These are phyloP conservation scores for Dothidotthia symphoricarpi DNA, from an alignment of 2,329 filamentous ascomycete genomes.

Conservation along the genomic window DNA sequence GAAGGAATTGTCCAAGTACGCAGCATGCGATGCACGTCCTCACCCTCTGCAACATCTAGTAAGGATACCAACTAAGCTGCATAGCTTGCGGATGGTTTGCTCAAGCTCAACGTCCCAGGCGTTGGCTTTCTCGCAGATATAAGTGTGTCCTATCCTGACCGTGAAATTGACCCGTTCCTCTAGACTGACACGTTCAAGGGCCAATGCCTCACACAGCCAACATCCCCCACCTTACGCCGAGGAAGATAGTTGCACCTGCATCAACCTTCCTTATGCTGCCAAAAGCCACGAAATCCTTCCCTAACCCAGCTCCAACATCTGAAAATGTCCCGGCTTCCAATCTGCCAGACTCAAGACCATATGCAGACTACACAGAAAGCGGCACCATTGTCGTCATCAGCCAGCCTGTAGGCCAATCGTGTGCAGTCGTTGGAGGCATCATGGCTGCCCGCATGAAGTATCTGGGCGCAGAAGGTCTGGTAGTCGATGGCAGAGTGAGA, in stretches of 20 bases:
- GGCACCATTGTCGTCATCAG: slow-evolving; percentile 65
- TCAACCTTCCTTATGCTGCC: slow-evolving; percentile 64
- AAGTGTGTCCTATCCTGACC: slow-evolving; percentile 45
- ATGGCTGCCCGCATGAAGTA: slow-evolving; percentile 69
- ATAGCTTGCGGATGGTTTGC: slow-evolving; percentile 63
- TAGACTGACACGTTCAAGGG: slow-evolving; percentile 13
- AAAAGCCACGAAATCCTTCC: slow-evolving; percentile 51
- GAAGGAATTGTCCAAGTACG: slow-evolving; percentile 34
- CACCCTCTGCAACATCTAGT: neutral
- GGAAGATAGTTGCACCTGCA: slow-evolving; percentile 52
- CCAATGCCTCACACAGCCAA: slow-evolving; percentile 26
- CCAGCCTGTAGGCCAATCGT: slow-evolving; percentile 64
- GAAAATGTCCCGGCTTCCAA: slow-evolving; percentile 29
- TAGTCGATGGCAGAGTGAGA: slow-evolving; percentile 68
- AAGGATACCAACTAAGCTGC: slow-evolving; percentile 11
- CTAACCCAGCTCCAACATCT: slow-evolving; percentile 34
- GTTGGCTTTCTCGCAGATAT: slow-evolving; percentile 68
- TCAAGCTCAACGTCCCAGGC: slow-evolving; percentile 65
- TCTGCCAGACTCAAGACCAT: slow-evolving; percentile 53
- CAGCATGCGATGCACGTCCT: slow-evolving; percentile 35
- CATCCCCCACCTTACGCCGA: slow-evolving; percentile 15
- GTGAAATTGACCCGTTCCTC: too few relatives aligned
- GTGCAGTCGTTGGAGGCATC: slow-evolving; percentile 73
- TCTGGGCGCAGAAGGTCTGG: slow-evolving; percentile 58
- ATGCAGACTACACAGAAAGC: slow-evolving; percentile 62